phyloP scores from a whole-genome alignment of 2,329 filamentous ascomycete species.

The Pyricularia grisea region DNA sequence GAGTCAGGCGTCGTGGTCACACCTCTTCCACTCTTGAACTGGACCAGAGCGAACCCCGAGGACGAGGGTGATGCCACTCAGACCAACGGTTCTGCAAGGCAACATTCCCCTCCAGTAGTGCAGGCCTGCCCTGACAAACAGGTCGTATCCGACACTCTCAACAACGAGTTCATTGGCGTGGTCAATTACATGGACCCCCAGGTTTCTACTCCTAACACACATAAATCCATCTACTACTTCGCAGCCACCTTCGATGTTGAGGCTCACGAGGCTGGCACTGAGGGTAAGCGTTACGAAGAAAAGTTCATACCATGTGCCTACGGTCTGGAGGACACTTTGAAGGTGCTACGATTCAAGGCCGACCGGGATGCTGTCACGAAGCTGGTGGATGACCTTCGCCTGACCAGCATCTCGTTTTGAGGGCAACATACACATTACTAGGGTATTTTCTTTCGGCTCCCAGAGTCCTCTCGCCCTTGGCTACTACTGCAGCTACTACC shows the following conservation, averaged over 20 bases:
- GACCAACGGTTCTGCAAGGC: neutral
- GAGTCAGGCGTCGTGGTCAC: slow-evolving; percentile 33
- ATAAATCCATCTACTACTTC: slow-evolving; percentile 31
- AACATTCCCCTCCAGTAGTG: neutral
- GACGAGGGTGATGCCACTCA: neutral
- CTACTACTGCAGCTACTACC: neutral
- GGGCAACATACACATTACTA: neutral
- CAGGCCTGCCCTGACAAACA: slow-evolving; percentile 10
- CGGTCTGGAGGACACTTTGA: slow-evolving; percentile 15
- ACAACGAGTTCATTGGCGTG: slow-evolving; percentile 26
- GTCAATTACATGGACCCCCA: slow-evolving; percentile 25
- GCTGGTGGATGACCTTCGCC: slow-evolving; percentile 2
- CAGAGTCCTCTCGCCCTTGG: neutral
- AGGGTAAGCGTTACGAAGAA: slow-evolving; percentile 17
- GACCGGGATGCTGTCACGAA: slow-evolving; percentile 15
- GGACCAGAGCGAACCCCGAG: slow-evolving; percentile 25
- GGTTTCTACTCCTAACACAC: slow-evolving; percentile 19
- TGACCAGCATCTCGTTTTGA: neutral
- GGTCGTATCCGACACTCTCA: slow-evolving; percentile 19
- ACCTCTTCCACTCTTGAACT: slow-evolving; percentile 28
- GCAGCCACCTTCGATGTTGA: slow-evolving; percentile 20
- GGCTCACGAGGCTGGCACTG: slow-evolving; percentile 9
- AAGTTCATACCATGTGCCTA: slow-evolving; percentile 19
- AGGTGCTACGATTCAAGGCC: slow-evolving; percentile 16
- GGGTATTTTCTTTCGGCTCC: neutral